Percentiles rank a stretch among this genome's conserved stretches.
Conservation (phyloP, 164 flowering plant genomes). For the Piper longum region DNA sequence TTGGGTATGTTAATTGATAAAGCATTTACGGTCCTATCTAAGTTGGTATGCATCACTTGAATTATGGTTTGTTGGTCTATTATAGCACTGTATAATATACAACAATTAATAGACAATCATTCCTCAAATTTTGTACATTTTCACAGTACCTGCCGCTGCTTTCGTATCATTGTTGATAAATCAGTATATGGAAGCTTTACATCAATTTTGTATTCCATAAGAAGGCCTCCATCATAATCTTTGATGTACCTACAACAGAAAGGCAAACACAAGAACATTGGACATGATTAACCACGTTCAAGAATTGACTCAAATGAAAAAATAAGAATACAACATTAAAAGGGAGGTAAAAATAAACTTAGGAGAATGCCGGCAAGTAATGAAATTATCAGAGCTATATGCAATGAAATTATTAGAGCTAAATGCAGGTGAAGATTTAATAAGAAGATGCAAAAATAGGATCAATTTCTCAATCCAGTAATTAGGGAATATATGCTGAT, state of each 20-base stretch:
- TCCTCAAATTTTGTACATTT: not conserved
- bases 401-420: too few species aligned
- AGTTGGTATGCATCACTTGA: too few species aligned
- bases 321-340: too few species aligned
- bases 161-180: constrained; percentile 83
- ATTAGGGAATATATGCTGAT: not conserved
- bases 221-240: constrained; percentile 95
- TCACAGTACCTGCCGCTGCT: constrained; percentile 64
- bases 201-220: constrained; percentile 97
- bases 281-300: not conserved
- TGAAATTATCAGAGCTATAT: too few species aligned
- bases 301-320: not conserved
- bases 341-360: too few species aligned
- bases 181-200: constrained; percentile 96
- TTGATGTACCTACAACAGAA: constrained; percentile 61
- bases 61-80: too few species aligned
- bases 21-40: not conserved
- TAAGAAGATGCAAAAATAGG: too few species aligned
- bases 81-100: not conserved
- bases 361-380: too few species aligned
- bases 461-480: not conserved
- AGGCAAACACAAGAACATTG: not conserved
- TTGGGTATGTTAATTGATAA: too few species aligned
- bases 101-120: not conserved
- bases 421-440: too few species aligned